These are phyloP conservation scores for Pythium chondricola DNA, from an alignment of 352 stramenopile genomes.

Conservation along the genomic window DNA sequence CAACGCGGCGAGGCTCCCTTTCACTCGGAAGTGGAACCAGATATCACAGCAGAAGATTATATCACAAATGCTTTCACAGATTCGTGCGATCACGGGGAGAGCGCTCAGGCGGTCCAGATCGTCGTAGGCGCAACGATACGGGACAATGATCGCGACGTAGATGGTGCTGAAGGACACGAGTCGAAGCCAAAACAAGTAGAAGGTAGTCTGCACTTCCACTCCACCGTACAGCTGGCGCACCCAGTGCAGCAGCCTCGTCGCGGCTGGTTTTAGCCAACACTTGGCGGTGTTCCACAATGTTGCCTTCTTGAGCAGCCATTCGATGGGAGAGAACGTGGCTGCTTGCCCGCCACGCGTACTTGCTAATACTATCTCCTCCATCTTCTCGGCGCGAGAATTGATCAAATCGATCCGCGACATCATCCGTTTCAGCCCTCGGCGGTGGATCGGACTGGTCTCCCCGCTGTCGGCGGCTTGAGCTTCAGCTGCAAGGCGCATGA, in stretches of 20 bases:
- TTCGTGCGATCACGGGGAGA: constrained; percentile 26
- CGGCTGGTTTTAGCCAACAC: not conserved
- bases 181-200: constrained; percentile 50
- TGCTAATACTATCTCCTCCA: constrained; percentile 42
- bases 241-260: not conserved
- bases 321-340: not conserved
- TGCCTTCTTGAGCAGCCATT: constrained; percentile 5
- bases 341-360: constrained; percentile 19
- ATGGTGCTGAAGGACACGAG: constrained; percentile 40
- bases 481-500: constrained; percentile 36
- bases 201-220: constrained; percentile 45
- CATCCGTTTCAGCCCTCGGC: constrained; percentile 14
- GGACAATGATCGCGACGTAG: constrained; percentile 39
- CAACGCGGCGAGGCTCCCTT: constrained; percentile 40
- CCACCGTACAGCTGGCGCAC: constrained; percentile 21
- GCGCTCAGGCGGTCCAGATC: constrained; percentile 33
- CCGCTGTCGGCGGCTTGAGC: constrained; percentile 17
- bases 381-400: constrained; percentile 39
- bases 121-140: constrained; percentile 55
- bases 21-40: constrained; percentile 58
- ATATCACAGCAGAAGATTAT: constrained; percentile 47
- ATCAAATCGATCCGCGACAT: constrained; percentile 37
- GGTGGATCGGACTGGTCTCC: not conserved
- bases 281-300: not conserved
- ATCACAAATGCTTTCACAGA: constrained; percentile 34